A percentile compares a stretch with the other conserved stretches of the same genome.
Conservation (phyloP, 331 rosid genomes). For the Pyracantha coccinea region DNA sequence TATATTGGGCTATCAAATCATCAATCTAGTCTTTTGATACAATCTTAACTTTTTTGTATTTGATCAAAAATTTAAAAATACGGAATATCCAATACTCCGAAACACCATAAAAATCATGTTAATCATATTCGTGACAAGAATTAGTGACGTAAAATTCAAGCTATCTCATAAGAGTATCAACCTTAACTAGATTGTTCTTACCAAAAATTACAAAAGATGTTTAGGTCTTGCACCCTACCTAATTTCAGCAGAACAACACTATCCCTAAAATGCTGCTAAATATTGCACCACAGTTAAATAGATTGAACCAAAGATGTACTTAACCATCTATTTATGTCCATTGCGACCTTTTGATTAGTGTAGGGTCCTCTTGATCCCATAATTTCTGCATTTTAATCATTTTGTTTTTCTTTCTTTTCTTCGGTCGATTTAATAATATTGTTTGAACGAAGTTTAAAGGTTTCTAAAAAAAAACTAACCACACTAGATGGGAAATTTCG, state of each 20-base stretch:
- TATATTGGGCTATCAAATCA: neutral
- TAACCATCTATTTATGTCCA: conserved; percentile 9
- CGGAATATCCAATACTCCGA: no score
- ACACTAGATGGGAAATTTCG: no score
- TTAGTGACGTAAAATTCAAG: neutral
- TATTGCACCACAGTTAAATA: no score
- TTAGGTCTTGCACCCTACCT: neutral
- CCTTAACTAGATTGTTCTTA: neutral
- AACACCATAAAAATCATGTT: no score
- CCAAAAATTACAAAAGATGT: neutral
- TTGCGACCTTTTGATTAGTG: neutral
- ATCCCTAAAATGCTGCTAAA: neutral
- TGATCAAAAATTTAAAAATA: no score
- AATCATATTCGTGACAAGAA: neutral
- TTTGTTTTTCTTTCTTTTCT: no score
- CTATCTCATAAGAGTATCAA: neutral
- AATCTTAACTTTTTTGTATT: neutral
- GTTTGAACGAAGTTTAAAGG: no score
- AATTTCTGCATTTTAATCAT: conserved; percentile 3
- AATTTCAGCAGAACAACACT: neutral
- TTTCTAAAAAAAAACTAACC: no score
- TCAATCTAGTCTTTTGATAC: neutral
- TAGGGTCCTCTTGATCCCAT: conserved; percentile 20
- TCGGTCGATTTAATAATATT: no score
- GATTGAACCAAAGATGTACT: neutral